Base-by-base conservation (phyloP, 257 asterid species). In the Hygrophila difformis region DNA sequence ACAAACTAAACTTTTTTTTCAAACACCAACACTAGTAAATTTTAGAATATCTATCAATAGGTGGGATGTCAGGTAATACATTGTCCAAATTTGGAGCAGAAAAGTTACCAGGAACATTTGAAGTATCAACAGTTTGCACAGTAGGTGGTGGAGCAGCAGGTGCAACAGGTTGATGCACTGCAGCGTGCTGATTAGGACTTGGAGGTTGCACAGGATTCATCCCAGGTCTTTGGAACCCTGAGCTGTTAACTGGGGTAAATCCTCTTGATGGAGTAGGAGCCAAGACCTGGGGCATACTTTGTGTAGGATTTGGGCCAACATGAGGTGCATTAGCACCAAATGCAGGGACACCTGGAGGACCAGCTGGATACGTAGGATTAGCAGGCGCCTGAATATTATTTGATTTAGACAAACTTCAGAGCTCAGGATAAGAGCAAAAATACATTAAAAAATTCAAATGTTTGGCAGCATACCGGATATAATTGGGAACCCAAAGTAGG, bases 81-180 rank as follows among this genome's bases (percentile, higher is more conserved):
- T 26, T 26, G 8, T 26, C 31, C 31, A 26, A 5, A 26, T 5
- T 49, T 51, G 38, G 48, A 40, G 53, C 33, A 40, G 34, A 18
- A 40, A 49, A 67, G 22, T 33, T 77, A 85, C 98, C 96, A 51
- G 98, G 96, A 12, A 89, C 98, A 68, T 75, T 85, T 8, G 96
- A 82, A 36, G 96, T 85, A 72, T 82, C 94, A 66, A 75, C 96
- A 8, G 96, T 89, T 71, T 89, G 96, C 54, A 89, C 91, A 17
- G 96, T 85, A 37, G 96, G 93, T 24, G 96, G 96, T n/a, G 98
- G 93, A 51, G 88, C 76, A 54, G 94, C 73, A 43, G 96, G 88
- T 59, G 88, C 6, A 52, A 57, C 91, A 14, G 85, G 71, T 43
- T 75, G 48, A 56, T 75, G 93, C 62, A 51, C 56, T 34, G 83